A percentile compares a stretch with the other conserved stretches of the same genome.
Conservation (phyloP, 345 rosid genomes). For the Kandelia obovata region DNA sequence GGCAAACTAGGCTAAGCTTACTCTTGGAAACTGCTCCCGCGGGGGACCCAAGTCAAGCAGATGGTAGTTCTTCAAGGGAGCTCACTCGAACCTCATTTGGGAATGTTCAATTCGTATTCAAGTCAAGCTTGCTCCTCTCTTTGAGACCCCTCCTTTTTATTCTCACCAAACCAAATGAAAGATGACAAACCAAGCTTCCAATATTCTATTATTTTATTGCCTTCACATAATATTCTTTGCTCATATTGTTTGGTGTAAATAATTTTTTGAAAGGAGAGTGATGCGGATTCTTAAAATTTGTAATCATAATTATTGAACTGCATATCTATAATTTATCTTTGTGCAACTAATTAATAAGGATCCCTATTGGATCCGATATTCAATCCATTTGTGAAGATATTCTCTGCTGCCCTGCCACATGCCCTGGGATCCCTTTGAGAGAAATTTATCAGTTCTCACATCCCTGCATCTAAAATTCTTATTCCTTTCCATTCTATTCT, state of each 20-base stretch:
- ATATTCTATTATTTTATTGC: slow-evolving; percentile 16
- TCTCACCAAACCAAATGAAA: slow-evolving; percentile 30
- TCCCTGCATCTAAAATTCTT: slow-evolving; percentile 21
- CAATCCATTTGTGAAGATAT: background rate
- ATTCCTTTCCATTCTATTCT: slow-evolving; percentile 33
- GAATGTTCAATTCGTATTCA: slow-evolving; percentile 30
- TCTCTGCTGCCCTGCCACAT: slow-evolving; percentile 14
- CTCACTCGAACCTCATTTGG: slow-evolving; percentile 10
- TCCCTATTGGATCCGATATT: no score
- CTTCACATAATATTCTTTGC: slow-evolving; percentile 1
- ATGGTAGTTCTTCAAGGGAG: slow-evolving; percentile 15
- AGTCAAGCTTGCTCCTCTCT: slow-evolving; percentile 4
- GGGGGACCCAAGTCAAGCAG: slow-evolving; percentile 13
- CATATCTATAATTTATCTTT: no score
- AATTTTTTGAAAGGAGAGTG: no score
- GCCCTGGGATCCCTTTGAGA: background rate
- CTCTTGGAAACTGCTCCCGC: slow-evolving; percentile 1
- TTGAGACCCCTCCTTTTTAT: slow-evolving; percentile 7
- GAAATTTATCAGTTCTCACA: slow-evolving; percentile 5
- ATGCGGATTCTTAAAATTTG: no score
- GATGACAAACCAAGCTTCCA: slow-evolving; percentile 46
- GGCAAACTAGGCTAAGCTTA: slow-evolving; percentile 7
- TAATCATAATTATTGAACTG: no score
- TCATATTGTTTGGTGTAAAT: slow-evolving; percentile 9
- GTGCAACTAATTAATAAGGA: no score